Base-by-base conservation (phyloP, 768 basidiomycete species). In the Trametes cinnabarina region DNA sequence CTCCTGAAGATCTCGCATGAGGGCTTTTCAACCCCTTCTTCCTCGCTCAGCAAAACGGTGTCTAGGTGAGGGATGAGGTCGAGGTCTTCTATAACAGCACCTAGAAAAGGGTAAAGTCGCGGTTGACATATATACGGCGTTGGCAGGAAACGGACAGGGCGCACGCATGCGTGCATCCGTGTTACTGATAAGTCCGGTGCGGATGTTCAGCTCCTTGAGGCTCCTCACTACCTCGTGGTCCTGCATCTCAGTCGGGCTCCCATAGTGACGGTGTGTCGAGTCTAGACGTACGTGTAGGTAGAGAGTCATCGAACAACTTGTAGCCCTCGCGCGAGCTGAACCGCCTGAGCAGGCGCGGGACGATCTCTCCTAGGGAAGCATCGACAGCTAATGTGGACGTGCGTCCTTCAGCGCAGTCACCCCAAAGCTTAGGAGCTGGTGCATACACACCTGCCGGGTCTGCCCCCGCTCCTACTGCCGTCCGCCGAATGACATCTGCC, bases 261-360 rank as follows among this genome's bases (percentile, higher is more conserved):
- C 1, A 34, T n/a, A 20, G 20, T 30, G 46, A 34, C n/a, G 11
- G 17, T 4, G 11, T 50, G 23, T 12, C 43, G 39, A 19, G 35
- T 42, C 35, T 22, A 23, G 53, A 76, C 79, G 53, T 62, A 85
- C 85, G 63, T 62, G 81, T 67, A 58, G 75, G 57, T 20, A 77
- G 55, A 9, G 76, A 69, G 65, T 88, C 86, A 41, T 81, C 78
- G 53, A 80, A 86, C 12, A 80, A 74, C 61, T 70, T 75, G 68
- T 92, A 92, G 1, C 88, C 91, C 69, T 89, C 79, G 58, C 74
- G 76, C 20, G 86, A 85, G 66, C 86, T 84, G 69, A 93, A 93
- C 26, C 83, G 78, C 35, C 72, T 66, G 75, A 92, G 77, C n/a
- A 92, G 79, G 15, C 59, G 71, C 7, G 80, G 73, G 14, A 87